A percentile compares a stretch with the other conserved stretches of the same genome.
Evolutionary conservation across 2,329 filamentous ascomycete genomes (phyloP).

Genomic region (Macrophomina pseudophaseolina): DNA sequence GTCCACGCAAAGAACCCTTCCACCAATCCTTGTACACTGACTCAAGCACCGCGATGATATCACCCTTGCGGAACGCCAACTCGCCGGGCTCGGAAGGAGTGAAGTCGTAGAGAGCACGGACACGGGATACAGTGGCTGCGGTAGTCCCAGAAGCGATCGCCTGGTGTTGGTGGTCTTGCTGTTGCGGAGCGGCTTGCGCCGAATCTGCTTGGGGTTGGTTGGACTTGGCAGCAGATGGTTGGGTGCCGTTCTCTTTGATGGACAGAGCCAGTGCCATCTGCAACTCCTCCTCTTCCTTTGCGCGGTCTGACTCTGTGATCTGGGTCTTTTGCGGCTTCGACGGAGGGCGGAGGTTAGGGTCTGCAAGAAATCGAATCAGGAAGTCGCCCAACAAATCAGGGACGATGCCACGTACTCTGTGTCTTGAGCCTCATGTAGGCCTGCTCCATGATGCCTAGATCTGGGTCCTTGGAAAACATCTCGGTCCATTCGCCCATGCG

Average conservation of each 20-base stretch:
- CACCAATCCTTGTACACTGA: conserved; percentile 99
- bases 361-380: conserved; percentile 54
- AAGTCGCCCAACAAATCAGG: background rate
- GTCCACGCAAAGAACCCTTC: conserved; percentile 91
- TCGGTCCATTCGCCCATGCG: conserved; percentile 96
- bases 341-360: conserved; percentile 88
- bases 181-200: background rate
- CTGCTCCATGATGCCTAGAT: conserved; percentile 96
- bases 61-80: conserved; percentile 93
- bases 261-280: conserved; percentile 95
- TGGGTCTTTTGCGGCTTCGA: conserved; percentile 92
- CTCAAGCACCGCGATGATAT: conserved; percentile 95
- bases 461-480: conserved; percentile 88
- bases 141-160: conserved; percentile 82
- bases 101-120: conserved; percentile 93
- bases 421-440: conserved; percentile 87
- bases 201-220: conserved; percentile 45
- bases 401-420: conserved; percentile 53
- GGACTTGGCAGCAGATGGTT: conserved; percentile 46
- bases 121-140: conserved; percentile 92
- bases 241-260: conserved; percentile 75
- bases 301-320: conserved; percentile 86
- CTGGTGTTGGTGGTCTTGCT: conserved; percentile 53
- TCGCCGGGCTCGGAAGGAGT: conserved; percentile 92
- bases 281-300: conserved; percentile 95